Conservation (phyloP, 345 rosid genomes). For the Aquilaria sinensis region DNA sequence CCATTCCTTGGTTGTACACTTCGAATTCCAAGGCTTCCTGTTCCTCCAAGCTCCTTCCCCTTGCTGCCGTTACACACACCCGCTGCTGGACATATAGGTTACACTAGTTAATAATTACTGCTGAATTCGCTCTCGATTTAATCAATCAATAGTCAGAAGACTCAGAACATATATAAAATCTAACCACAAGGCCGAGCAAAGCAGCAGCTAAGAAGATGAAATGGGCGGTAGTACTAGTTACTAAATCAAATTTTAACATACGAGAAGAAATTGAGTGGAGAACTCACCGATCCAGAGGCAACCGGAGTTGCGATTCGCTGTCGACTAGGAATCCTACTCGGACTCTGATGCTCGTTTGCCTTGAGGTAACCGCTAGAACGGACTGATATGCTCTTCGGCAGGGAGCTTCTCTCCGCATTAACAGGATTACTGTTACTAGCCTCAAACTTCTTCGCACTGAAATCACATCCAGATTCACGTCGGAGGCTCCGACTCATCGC, state of each 20-base stretch:
- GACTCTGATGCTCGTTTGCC: constrained; percentile 27
- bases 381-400: constrained; percentile 78
- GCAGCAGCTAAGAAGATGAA: too few species aligned
- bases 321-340: constrained; percentile 25
- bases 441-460: constrained; percentile 27
- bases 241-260: too few species aligned
- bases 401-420: constrained; percentile 29
- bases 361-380: constrained; percentile 48
- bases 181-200: too few species aligned
- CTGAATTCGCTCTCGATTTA: too few species aligned
- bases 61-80: constrained; percentile 21
- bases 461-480: constrained; percentile 25
- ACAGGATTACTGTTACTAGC: not conserved
- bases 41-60: constrained; percentile 22
- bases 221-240: too few species aligned
- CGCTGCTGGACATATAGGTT: constrained; percentile 22
- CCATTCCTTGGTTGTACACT: constrained; percentile 77
- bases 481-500: constrained; percentile 26
- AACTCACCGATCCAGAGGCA: constrained; percentile 34
- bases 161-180: too few species aligned
- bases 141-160: too few species aligned
- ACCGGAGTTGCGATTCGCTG: constrained; percentile 28
- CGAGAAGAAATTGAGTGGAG: too few species aligned
- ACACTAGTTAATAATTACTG: not conserved
- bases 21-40: constrained; percentile 55